A percentile compares a stretch with the other conserved stretches of the same genome.
These are phyloP conservation scores for Carallia pectinifolia DNA, from an alignment of 345 rosid species.

Conservation along the genomic window DNA sequence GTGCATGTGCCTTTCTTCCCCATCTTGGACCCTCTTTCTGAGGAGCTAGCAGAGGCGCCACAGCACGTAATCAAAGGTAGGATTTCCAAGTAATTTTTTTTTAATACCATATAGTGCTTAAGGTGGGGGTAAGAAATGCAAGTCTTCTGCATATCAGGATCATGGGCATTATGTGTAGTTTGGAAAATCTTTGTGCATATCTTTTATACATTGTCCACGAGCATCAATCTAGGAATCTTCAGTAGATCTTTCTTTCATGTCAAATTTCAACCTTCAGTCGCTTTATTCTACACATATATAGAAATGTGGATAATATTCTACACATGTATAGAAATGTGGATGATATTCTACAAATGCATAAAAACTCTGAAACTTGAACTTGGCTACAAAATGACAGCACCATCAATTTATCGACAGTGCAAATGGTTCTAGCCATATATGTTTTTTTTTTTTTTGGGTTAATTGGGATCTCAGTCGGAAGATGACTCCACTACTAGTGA, in stretches of 20 bases:
- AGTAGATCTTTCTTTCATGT: neutral
- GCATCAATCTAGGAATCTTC: neutral
- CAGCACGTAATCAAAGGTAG: neutral
- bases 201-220: no score
- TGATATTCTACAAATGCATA: constrained; percentile 8
- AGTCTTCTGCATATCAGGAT: neutral
- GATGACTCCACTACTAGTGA: no score
- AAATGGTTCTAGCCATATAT: neutral
- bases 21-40: constrained; percentile 35
- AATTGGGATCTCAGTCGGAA: no score
- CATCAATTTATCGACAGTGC: no score
- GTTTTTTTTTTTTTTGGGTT: neutral
- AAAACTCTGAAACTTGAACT: no score
- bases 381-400: no score
- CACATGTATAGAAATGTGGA: constrained; percentile 2
- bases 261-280: constrained; percentile 2
- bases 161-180: neutral
- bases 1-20: constrained; percentile 49
- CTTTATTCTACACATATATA: constrained; percentile 13
- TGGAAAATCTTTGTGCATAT: no score
- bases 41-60: neutral
- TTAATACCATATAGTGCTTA: neutral
- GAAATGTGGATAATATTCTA: constrained; percentile 6
- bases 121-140: neutral
- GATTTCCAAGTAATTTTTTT: neutral